Evolutionary conservation across 345 rosid genomes (phyloP), one percentile per base, ranked within the genome.

Genomic region (Populus deltoides): DNA sequence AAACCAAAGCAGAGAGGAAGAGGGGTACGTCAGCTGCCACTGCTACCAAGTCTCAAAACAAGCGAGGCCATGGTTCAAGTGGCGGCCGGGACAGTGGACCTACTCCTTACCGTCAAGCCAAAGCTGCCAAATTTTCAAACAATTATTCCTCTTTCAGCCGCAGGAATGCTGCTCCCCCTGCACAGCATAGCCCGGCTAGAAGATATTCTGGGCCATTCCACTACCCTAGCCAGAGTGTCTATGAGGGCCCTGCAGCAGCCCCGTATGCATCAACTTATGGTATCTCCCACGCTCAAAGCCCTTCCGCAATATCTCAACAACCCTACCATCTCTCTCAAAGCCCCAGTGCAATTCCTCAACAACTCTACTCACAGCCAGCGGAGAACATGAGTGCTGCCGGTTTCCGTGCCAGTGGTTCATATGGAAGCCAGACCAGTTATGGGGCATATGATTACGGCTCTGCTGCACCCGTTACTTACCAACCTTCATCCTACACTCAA

Each of bases 111-210:
- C 89, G 86, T 22, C 88, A 87, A 2, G 83, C 86, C 59, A 90
- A 88, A 82, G 87, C 79, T 5, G 85, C 84, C 11, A 90, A 86
- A 74, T 79, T 76, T 66, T 79, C 92, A 71, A 84, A 83, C 61
- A 47, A 78, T 18, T 85, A 73, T 76, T 83, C 80, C 0, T 79
- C 93, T 41, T 81, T 81, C 29, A 45, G 70, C 27, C 85, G 78
- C 24, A 75, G 88, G 85, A 88, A 82, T 61, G 80, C 82, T 5
- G 81, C 81, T 24, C 83, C 87, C 1, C 76, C 84, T 0, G 36
- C 82, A 13, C 89, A 82, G 69, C 90, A 74, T 77, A 88, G 89
- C 70, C 87, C 90, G 20, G 87, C 79, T n/a, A 77, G 84, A 18
- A 80, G 89, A 85, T 86, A 80, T 78, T 80, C 91, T 8, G 70